Conservation (phyloP, 2,329 filamentous ascomycete species). For the Venturia carpophila region DNA sequence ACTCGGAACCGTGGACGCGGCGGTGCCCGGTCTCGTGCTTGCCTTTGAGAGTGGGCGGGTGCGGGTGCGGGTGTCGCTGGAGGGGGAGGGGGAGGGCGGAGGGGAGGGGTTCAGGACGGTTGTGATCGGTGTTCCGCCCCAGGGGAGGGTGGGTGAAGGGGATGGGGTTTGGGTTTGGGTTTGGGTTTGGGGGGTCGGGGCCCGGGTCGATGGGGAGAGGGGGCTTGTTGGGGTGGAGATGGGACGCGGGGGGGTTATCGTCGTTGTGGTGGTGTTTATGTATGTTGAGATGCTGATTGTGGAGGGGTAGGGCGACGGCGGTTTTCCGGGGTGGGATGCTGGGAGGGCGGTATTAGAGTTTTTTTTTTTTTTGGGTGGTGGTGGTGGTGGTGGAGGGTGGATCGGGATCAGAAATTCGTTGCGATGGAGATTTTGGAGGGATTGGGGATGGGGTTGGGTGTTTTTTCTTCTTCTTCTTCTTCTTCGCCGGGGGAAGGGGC, state of each 20-base stretch:
- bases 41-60: not conserved
- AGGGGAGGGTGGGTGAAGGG: not conserved
- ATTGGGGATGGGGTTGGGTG: too few species aligned
- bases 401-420: not conserved
- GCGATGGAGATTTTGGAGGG: not conserved
- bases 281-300: not conserved
- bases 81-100: not conserved
- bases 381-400: not conserved
- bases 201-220: not conserved
- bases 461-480: too few species aligned
- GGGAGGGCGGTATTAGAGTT: not conserved
- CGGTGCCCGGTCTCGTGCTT: not conserved
- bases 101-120: not conserved
- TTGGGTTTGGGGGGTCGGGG: not conserved
- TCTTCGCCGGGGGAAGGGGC: too few species aligned
- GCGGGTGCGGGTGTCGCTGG: not conserved
- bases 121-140: slow-evolving; percentile 1
- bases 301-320: not conserved
- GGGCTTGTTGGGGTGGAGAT: not conserved
- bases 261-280: not conserved
- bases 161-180: not conserved
- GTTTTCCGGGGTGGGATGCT: not conserved
- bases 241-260: too few species aligned
- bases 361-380: not conserved
- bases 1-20: not conserved